Conservation (phyloP, 495 filamentous ascomycete species). For the Entonaema liquescens region DNA sequence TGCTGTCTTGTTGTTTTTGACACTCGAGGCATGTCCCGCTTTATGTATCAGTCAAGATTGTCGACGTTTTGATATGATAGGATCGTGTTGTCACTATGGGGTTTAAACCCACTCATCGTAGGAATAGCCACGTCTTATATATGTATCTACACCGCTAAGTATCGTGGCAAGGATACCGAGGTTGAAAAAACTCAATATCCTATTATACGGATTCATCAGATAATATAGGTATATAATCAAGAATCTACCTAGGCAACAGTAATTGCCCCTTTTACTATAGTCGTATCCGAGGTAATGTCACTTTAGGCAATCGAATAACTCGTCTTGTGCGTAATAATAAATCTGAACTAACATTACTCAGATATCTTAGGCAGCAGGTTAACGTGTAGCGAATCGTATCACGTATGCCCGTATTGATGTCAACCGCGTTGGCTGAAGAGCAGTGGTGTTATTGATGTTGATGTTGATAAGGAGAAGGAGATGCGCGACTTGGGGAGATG, state of each 20-base stretch:
- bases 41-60: not conserved
- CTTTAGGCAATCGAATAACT: not conserved
- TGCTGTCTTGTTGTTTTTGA: not conserved
- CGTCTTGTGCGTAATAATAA: not conserved
- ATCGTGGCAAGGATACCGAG: not conserved
- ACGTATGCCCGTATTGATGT: not conserved
- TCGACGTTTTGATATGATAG: not conserved
- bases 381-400: not conserved
- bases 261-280: not conserved
- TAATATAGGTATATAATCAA: not conserved
- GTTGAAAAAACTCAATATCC: not conserved
- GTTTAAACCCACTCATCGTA: conserved; percentile 4
- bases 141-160: not conserved
- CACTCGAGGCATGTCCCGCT: conserved; percentile 8
- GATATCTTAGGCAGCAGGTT: not conserved
- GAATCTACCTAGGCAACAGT: conserved; percentile 1
- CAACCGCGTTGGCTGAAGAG: not conserved
- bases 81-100: conserved; percentile 1
- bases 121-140: not conserved
- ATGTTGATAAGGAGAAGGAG: conserved; percentile 4
- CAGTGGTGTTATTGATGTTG: not conserved
- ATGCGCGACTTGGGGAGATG: not conserved
- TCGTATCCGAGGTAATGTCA: not conserved
- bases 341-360: not conserved
- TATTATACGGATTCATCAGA: not conserved